These are phyloP conservation scores for Phaeosphaeria sp. DNA, from an alignment of 2,329 filamentous ascomycete species.

Conservation along the genomic window DNA sequence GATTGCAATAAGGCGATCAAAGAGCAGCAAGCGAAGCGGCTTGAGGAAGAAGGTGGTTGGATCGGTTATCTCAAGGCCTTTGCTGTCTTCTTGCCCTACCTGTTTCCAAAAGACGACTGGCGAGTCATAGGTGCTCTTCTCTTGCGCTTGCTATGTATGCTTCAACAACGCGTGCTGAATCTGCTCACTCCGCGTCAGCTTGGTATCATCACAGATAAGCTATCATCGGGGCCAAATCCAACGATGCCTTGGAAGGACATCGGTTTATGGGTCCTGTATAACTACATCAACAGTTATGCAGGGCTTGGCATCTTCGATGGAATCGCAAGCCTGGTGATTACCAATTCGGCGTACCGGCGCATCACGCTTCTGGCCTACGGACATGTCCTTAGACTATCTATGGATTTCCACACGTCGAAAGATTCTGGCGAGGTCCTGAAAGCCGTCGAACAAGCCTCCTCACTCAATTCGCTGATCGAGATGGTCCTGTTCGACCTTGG, in stretches of 20 bases:
- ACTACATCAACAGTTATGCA: constrained; percentile 59
- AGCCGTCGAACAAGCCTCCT: constrained; percentile 68
- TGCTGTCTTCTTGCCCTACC: constrained; percentile 74
- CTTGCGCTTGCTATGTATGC: constrained; percentile 71
- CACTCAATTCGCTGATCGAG: constrained; percentile 66
- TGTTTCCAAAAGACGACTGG: constrained; percentile 75
- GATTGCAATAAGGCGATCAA: constrained; percentile 63
- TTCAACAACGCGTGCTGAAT: constrained; percentile 74
- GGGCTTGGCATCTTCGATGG: constrained; percentile 60
- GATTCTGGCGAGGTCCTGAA: constrained; percentile 70
- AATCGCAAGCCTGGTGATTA: constrained; percentile 62
- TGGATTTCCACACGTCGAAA: constrained; percentile 74
- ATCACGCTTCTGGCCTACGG: constrained; percentile 68
- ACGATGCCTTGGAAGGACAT: constrained; percentile 62
- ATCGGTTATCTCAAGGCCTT: constrained; percentile 78
- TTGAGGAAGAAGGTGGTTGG: constrained; percentile 80
- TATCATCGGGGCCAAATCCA: constrained; percentile 58
- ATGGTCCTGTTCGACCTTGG: constrained; percentile 65
- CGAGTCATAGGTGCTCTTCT: constrained; percentile 71
- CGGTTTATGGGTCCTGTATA: constrained; percentile 55
- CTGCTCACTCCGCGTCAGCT: constrained; percentile 82
- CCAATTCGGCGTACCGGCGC: constrained; percentile 64
- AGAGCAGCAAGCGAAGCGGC: constrained; percentile 62
- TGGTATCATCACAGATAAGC: constrained; percentile 76
- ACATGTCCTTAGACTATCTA: constrained; percentile 72